Evolutionary conservation across 208 protist genomes (phyloP).

Genomic region (Leishmania tropica): DNA sequence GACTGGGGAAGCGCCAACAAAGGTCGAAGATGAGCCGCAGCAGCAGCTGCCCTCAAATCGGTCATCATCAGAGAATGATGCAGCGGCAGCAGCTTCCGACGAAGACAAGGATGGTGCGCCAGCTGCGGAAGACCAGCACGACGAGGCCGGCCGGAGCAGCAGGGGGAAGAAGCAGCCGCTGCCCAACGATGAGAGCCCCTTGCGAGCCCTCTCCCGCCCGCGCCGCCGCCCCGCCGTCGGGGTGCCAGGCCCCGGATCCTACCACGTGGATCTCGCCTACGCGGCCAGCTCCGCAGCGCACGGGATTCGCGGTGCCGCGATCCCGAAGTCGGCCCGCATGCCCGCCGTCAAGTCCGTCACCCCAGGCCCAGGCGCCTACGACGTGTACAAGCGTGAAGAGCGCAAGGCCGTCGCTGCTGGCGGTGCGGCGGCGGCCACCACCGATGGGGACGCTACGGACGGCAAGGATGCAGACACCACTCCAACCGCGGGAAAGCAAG

Average conservation of each 20-base stretch:
- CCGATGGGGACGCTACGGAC: background rate
- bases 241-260: constrained; percentile 63
- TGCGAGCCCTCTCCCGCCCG: constrained; percentile 21
- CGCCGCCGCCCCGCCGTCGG: constrained; percentile 12
- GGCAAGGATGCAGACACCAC: background rate
- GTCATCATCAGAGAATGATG: background rate
- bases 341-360: constrained; percentile 23
- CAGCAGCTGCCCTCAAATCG: background rate
- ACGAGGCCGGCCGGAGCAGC: background rate
- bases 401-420: background rate
- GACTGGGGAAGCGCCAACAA: background rate
- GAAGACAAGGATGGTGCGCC: background rate
- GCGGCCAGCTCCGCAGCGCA: constrained; percentile 25
- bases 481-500: background rate
- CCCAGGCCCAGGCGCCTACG: constrained; percentile 28
- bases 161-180: background rate
- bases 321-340: constrained; percentile 35
- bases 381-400: constrained; percentile 5
- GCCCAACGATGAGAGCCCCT: background rate
- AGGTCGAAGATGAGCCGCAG: background rate
- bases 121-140: background rate
- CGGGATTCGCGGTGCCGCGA: constrained; percentile 20
- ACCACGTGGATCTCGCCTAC: constrained; percentile 53
- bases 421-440: background rate
- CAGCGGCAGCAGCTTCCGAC: background rate